Conservation (phyloP, 495 filamentous ascomycete genomes). For the Friedmanniomyces endolithicus region DNA sequence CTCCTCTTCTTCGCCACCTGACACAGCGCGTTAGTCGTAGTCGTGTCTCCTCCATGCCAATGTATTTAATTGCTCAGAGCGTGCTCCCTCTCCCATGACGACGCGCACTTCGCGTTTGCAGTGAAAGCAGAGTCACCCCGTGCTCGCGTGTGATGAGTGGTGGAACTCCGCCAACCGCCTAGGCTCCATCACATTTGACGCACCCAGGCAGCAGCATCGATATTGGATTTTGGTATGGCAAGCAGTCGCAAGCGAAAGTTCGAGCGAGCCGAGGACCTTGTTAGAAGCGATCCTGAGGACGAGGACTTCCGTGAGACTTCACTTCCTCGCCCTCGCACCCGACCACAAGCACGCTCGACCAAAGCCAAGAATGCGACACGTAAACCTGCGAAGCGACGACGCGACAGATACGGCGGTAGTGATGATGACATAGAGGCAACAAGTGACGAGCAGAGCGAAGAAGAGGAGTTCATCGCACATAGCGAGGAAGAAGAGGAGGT, state of each 20-base stretch:
- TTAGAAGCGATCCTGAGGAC: background rate
- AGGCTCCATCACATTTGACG: too few species aligned
- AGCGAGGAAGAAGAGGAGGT: slow-evolving; percentile 47
- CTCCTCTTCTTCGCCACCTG: too few species aligned
- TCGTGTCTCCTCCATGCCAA: too few species aligned
- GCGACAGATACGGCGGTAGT: slow-evolving; percentile 40
- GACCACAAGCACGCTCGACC: slow-evolving; percentile 16
- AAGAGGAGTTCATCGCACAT: slow-evolving; percentile 34
- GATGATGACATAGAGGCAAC: slow-evolving; percentile 55
- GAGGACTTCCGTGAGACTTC: background rate
- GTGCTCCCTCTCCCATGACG: too few species aligned
- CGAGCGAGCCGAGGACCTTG: background rate
- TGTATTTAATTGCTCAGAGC: too few species aligned
- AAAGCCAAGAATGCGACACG: slow-evolving; percentile 2
- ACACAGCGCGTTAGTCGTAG: too few species aligned
- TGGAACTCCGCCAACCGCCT: too few species aligned
- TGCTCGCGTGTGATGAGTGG: too few species aligned
- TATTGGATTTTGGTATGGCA: background rate
- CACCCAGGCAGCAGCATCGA: too few species aligned
- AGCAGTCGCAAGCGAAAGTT: background rate
- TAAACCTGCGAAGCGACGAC: slow-evolving; percentile 39
- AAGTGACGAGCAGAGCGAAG: slow-evolving; percentile 43
- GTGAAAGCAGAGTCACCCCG: too few species aligned
- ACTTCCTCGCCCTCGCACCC: slow-evolving; percentile 1
- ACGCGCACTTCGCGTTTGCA: too few species aligned